Base-by-base conservation (phyloP, 805 yeast species). In the Wickerhamiella qilinensis region DNA sequence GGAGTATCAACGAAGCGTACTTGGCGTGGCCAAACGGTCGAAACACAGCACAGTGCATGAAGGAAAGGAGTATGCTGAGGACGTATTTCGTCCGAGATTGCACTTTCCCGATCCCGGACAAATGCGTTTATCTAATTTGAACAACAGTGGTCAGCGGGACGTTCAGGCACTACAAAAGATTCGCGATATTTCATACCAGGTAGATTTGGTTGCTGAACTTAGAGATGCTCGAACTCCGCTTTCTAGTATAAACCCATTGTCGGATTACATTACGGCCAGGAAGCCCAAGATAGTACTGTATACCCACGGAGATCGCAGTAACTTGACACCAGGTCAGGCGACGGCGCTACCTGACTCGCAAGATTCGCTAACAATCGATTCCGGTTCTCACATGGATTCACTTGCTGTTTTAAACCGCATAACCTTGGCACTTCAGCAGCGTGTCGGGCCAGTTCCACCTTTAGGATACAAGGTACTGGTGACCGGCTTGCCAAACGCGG, bases 401-500 rank as follows among this genome's bases (percentile, higher is more conserved):
- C 55, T 54, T 12, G 56, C 59, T 32, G 54, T 86, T 3, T 59
- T 80, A 14, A 63, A 68, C 8, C 48, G 63, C 11, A 60, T 82
- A 3, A 63, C 63, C 28, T 63, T 67, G 38, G 59, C 60, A 30
- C 36, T 43, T 14, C 19, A n/a, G 69, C 48, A 44, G 56, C 20
- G 44, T 53, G 3, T 62, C 73, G 67, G 55, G 16, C 83, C 88
- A 0, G 71, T 76, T 1, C 93, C 94, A 0, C 95, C 96, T 0
- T 57, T 85, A 42, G 97, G 97, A 0, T 61, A 80, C 35, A 59
- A 85, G 18, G 57, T 81, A 41, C 64, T 86, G 64, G 71, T 88
- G 33, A 75, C 78, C 5, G 98, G 98, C 0, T 81, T 91, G 91
- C 98, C 98, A 1, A 91, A 91, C 54, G 93, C 85, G n/a, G 98